Conservation (phyloP, 352 stramenopile species). For the Phytophthora rubi region DNA sequence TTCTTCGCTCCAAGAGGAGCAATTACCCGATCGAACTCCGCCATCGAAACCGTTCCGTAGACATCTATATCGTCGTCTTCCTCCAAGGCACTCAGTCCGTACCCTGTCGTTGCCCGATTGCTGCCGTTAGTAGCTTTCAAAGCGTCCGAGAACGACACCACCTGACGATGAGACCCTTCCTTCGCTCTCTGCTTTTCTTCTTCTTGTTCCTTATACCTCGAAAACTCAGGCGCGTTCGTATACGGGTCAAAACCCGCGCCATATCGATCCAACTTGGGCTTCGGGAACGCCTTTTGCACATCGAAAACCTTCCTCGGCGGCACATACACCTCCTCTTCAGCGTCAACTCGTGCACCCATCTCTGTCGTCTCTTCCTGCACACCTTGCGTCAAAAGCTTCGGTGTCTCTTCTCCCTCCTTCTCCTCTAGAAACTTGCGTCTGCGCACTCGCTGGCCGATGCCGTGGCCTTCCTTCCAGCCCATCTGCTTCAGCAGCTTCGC, state of each 20-base stretch:
- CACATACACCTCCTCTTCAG: slow-evolving; percentile 55
- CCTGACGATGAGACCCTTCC: slow-evolving; percentile 42
- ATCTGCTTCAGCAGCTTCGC: slow-evolving; percentile 84
- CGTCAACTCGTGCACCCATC: slow-evolving; percentile 16
- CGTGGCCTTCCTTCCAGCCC: slow-evolving; percentile 93
- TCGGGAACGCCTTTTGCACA: slow-evolving; percentile 56
- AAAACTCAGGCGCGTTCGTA: slow-evolving; percentile 76
- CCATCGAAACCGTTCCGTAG: slow-evolving; percentile 70
- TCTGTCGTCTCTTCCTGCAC: slow-evolving; percentile 9
- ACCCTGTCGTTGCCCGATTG: slow-evolving; percentile 50
- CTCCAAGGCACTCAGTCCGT: slow-evolving; percentile 80
- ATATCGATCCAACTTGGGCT: slow-evolving; percentile 79
- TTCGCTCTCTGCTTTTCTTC: slow-evolving; percentile 30
- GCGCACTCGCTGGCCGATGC: slow-evolving; percentile 77
- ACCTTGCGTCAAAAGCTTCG: slow-evolving; percentile 19
- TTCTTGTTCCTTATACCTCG: slow-evolving; percentile 51
- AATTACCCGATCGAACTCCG: slow-evolving; percentile 73
- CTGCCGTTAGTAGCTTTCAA: slow-evolving; percentile 50
- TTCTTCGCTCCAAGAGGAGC: slow-evolving; percentile 36
- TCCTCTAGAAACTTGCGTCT: slow-evolving; percentile 48
- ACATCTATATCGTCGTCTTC: slow-evolving; percentile 88
- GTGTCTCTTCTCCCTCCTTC: slow-evolving; percentile 1
- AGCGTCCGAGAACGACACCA: slow-evolving; percentile 81
- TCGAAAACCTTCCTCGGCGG: slow-evolving; percentile 66
- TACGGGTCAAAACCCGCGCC: slow-evolving; percentile 84